phyloP scores from a whole-genome alignment of 2,329 filamentous ascomycete genomes.

The Penicillium frequentans region DNA sequence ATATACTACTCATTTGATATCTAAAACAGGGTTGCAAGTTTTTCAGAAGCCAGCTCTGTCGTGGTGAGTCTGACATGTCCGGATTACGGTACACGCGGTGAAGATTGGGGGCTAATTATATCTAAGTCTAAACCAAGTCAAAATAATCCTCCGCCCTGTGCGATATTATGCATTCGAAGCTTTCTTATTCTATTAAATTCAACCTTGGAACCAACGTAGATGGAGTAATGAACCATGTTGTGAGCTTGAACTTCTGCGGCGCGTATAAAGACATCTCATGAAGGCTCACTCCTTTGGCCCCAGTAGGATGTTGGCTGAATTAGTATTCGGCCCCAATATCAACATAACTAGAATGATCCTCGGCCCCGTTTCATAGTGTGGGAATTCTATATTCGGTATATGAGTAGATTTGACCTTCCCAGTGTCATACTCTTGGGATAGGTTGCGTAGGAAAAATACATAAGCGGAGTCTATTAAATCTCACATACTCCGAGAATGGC shows the following conservation, averaged over 20 bases:
- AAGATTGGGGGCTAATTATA: background rate
- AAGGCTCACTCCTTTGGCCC: background rate
- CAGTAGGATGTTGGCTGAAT: background rate
- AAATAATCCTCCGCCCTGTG: background rate
- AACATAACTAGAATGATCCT: background rate
- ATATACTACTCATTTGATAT: too few relatives aligned
- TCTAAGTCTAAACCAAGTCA: background rate
- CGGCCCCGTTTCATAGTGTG: background rate
- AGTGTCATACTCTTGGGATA: too few relatives aligned
- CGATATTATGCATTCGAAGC: background rate
- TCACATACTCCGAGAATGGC: background rate
- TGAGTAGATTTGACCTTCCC: background rate
- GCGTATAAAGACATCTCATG: background rate
- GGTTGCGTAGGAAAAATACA: background rate
- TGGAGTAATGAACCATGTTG: background rate
- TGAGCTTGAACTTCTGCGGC: background rate
- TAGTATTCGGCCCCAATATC: too few relatives aligned
- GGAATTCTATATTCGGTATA: background rate
- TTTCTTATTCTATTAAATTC: background rate
- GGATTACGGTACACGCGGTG: background rate
- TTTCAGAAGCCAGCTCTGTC: too few relatives aligned
- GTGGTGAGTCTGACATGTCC: background rate
- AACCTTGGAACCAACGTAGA: background rate
- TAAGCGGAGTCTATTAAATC: background rate
- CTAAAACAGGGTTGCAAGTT: too few relatives aligned